These are phyloP conservation scores for Endocalyx cinctus DNA, from an alignment of 2,329 filamentous ascomycete genomes.

Conservation along the genomic window DNA sequence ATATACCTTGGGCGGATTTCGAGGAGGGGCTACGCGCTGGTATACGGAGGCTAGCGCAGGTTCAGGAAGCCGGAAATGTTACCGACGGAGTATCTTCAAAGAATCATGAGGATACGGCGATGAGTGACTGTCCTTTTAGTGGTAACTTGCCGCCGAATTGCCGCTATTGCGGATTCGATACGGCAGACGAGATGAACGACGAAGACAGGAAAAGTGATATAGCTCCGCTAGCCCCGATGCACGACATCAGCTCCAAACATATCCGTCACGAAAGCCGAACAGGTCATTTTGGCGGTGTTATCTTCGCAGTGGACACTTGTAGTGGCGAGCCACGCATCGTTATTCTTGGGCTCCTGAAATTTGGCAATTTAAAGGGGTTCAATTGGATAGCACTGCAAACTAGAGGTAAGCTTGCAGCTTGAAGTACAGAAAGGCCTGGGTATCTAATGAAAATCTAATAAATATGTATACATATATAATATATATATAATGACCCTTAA, in stretches of 20 bases:
- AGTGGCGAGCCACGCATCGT: constrained; percentile 13
- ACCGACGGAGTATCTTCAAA: not conserved
- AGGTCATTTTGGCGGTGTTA: constrained; percentile 14
- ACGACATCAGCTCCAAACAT: constrained; percentile 6
- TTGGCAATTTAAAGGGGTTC: too few species aligned
- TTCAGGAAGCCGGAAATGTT: constrained; percentile 1
- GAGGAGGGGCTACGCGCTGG: not conserved
- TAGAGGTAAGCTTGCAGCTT: too few species aligned
- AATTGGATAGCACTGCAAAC: too few species aligned
- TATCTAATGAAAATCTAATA: too few species aligned
- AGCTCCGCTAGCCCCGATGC: constrained; percentile 20
- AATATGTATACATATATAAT: too few species aligned
- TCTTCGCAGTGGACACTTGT: constrained; percentile 18
- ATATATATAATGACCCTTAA: too few species aligned
- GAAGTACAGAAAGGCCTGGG: too few species aligned
- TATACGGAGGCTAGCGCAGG: constrained; percentile 2
- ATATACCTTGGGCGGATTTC: too few species aligned
- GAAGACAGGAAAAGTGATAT: constrained; percentile 9
- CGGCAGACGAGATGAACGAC: constrained; percentile 6
- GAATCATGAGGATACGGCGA: not conserved
- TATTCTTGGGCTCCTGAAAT: constrained; percentile 9
- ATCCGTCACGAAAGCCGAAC: constrained; percentile 10
- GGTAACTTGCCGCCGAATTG: constrained; percentile 11
- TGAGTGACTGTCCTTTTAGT: constrained; percentile 2
- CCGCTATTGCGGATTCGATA: constrained; percentile 20